These are phyloP conservation scores for Phytophthora agathidicida DNA, from an alignment of 352 stramenopile species.

Conservation along the genomic window DNA sequence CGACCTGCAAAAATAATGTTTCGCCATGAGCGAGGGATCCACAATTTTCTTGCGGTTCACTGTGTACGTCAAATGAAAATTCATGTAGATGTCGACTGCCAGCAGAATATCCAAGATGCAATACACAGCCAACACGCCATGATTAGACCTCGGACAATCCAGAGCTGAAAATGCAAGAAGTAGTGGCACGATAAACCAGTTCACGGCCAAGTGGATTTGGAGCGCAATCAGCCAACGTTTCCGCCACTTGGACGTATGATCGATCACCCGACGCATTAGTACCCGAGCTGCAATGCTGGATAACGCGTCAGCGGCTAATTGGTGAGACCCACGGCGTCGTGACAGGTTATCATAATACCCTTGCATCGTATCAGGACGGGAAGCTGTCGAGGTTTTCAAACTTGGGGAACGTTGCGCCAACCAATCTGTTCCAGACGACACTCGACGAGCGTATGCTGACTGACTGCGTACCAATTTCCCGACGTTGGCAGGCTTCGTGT, in stretches of 20 bases:
- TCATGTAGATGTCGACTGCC: constrained; percentile 53
- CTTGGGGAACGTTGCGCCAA: constrained; percentile 8
- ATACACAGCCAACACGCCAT: constrained; percentile 25
- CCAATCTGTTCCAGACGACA: constrained; percentile 30
- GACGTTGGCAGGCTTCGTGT: background rate
- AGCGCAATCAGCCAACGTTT: constrained; percentile 48
- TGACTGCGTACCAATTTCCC: constrained; percentile 50
- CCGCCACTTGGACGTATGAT: constrained; percentile 35
- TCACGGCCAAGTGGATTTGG: constrained; percentile 45
- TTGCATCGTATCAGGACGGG: constrained; percentile 26
- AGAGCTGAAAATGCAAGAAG: constrained; percentile 47
- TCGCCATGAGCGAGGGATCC: constrained; percentile 26
- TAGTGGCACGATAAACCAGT: constrained; percentile 48
- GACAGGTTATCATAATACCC: constrained; percentile 50
- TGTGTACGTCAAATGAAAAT: constrained; percentile 44
- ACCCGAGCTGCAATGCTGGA: constrained; percentile 13
- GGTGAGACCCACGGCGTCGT: constrained; percentile 15
- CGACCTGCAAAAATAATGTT: constrained; percentile 27
- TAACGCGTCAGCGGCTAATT: background rate
- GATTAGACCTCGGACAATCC: constrained; percentile 13
- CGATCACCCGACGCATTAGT: constrained; percentile 33
- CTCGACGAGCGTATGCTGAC: constrained; percentile 42
- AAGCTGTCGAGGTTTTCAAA: background rate
- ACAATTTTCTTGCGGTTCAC: constrained; percentile 33
- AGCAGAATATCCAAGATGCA: constrained; percentile 43